A percentile compares a stretch with the other conserved stretches of the same genome.
Evolutionary conservation across 192 early-diverging fungal species (phyloP).

Genomic region (Coemansia interrupta): DNA sequence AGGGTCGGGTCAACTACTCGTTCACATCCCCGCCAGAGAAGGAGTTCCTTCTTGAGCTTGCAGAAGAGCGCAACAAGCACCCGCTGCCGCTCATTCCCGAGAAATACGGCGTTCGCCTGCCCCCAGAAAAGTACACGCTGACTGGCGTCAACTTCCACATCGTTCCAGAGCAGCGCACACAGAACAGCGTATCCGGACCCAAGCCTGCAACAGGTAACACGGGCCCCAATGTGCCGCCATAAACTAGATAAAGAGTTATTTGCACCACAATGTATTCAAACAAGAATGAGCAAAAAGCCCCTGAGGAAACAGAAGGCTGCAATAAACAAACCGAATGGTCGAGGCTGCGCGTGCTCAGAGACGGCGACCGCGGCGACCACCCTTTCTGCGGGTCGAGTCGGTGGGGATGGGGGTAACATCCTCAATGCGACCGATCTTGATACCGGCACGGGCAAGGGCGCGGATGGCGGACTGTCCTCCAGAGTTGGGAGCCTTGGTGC

Average conservation of each 20-base stretch:
- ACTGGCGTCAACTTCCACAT: conserved; percentile 77
- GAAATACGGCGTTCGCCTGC: conserved; percentile 74
- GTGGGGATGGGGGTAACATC: conserved; percentile 98
- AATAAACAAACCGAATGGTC: conserved; percentile 1
- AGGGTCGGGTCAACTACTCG: conserved; percentile 84
- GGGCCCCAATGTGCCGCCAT: too few relatives aligned
- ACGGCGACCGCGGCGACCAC: conserved; percentile 99
- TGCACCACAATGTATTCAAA: not conserved
- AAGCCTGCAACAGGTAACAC: too few relatives aligned
- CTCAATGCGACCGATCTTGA: conserved; percentile 99
- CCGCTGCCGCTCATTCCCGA: conserved; percentile 75
- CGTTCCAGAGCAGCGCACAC: conserved; percentile 56
- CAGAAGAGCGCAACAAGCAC: conserved; percentile 71
- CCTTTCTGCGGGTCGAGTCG: conserved; percentile 97
- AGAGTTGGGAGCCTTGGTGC: conserved; percentile 95
- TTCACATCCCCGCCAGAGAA: conserved; percentile 86
- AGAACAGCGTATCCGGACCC: not conserved
- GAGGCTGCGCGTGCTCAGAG: conserved; percentile 55
- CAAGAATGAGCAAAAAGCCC: not conserved
- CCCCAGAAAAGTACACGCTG: conserved; percentile 70
- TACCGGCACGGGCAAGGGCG: conserved; percentile 96
- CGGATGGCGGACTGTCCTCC: conserved; percentile 98
- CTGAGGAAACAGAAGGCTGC: not conserved
- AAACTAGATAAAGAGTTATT: not conserved
- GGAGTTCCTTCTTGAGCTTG: conserved; percentile 79